Conservation (phyloP, 352 stramenopile species). For the Phytophthora cryptogea region DNA sequence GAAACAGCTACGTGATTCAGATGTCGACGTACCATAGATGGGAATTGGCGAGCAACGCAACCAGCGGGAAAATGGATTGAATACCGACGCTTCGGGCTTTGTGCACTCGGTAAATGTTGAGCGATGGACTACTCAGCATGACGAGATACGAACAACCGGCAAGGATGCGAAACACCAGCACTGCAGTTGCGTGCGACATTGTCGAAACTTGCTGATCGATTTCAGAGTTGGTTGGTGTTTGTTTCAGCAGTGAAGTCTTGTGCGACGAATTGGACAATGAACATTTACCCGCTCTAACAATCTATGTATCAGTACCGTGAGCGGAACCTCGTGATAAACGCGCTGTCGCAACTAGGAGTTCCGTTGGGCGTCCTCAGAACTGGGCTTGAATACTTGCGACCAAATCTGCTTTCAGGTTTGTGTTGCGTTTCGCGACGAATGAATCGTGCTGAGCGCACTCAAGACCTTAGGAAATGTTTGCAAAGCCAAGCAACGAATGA, state of each 20-base stretch:
- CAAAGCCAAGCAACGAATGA: slow-evolving; percentile 4
- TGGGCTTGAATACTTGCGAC: slow-evolving; percentile 10
- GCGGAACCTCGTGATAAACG: not conserved
- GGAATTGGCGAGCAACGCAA: slow-evolving; percentile 39
- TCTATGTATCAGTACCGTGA: not conserved
- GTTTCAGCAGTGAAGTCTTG: not conserved
- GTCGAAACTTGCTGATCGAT: not conserved
- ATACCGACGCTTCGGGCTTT: slow-evolving; percentile 33
- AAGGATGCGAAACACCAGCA: slow-evolving; percentile 36
- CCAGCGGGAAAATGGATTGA: slow-evolving; percentile 40
- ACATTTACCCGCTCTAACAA: not conserved
- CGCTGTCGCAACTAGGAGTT: not conserved
- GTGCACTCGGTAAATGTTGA: slow-evolving; percentile 37
- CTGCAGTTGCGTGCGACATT: slow-evolving; percentile 27
- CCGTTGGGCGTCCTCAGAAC: slow-evolving; percentile 16
- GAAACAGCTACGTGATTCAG: not conserved
- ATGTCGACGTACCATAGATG: slow-evolving; percentile 33
- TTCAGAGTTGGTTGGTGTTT: not conserved
- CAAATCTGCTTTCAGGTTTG: not conserved
- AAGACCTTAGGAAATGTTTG: slow-evolving; percentile 3
- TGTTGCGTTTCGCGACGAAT: not conserved
- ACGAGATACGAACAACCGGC: slow-evolving; percentile 28
- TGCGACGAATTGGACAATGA: slow-evolving; percentile 14
- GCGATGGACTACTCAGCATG: slow-evolving; percentile 37
- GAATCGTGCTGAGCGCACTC: not conserved